Base-by-base conservation (phyloP, 139 green algal genomes). In the Picochlorum sp. region DNA sequence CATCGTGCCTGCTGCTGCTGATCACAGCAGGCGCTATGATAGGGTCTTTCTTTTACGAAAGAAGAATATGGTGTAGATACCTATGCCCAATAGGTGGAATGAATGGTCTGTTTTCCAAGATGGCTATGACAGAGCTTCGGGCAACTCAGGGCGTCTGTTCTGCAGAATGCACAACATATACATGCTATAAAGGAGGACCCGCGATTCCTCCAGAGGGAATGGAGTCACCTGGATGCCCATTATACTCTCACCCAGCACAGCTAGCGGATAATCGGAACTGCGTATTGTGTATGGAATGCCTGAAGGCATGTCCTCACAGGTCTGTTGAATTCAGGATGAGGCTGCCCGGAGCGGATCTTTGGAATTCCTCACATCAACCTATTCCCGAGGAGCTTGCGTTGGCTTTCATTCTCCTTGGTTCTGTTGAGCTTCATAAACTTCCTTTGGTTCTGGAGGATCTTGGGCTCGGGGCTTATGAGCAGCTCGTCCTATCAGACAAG, bases 91-190 rank as follows among this genome's bases (percentile, higher is more conserved):
- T 91, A 39, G 84, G 85, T 37, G 85, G 81, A 50, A 93, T 93
- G 85, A 93, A 91, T 59, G 85, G 81, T 25, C 50, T 93, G 56
- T 90, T 92, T 67, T 84, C 84, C 51, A 93, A 93, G 77, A 65
- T 90, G 64, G 50, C 70, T 18, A 65, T 85, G 35, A 92, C 81
- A 2, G 85, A 93, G 74, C 64, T 93, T 54, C 64, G 85, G 1
- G 80, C 84, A 2, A 33, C 71, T n/a, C 78, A 86, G 33, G 85
- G 85, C n/a, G 74, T 93, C 9, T 93, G 85, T 64, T 74, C 68
- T 22, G 77, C 65, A 40, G 73, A 75, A n/a, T 90, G 82, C 63
- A 65, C 18, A 44, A 87, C 79, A 2, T 90, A 87, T 54, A 49
- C 62, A 55, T 90, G 82, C 68, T 87, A 78, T 68, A 89, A 87